These are phyloP conservation scores for Glycyrrhiza uralensis DNA, from an alignment of 306 rosid species.

Conservation along the genomic window DNA sequence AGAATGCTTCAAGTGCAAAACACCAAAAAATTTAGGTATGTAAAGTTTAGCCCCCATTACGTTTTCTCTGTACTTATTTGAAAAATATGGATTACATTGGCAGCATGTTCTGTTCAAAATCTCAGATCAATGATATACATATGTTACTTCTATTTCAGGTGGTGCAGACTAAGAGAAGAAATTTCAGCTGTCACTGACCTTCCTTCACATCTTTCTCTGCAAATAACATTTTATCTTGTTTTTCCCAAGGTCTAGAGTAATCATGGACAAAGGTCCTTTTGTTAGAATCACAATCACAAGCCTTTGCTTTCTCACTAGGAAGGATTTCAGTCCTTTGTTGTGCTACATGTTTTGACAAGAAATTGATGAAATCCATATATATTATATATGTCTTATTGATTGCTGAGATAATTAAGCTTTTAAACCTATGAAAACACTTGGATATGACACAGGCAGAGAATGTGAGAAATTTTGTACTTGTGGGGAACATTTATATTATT, in stretches of 20 bases:
- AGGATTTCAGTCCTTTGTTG: constrained; percentile 22
- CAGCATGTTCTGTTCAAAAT: constrained; percentile 13
- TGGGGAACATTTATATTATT: constrained; percentile 4
- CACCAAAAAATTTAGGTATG: constrained; percentile 59
- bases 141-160: constrained; percentile 33
- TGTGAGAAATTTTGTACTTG: constrained; percentile 8
- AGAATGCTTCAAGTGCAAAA: constrained; percentile 77
- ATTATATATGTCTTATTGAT: background rate
- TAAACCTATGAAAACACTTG: background rate
- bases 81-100: constrained; percentile 2
- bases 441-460: background rate
- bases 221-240: constrained; percentile 14
- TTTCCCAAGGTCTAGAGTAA: constrained; percentile 23
- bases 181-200: background rate
- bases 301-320: constrained; percentile 14
- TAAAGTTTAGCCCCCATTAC: background rate
- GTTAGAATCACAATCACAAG: constrained; percentile 22
- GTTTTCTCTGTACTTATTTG: background rate
- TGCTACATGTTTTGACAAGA: constrained; percentile 19
- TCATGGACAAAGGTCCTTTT: constrained; percentile 32
- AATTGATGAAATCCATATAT: constrained; percentile 29
- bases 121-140: constrained; percentile 30
- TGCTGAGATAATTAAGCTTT: constrained; percentile 7
- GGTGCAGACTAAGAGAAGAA: constrained; percentile 36
- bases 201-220: constrained; percentile 15